Evolutionary conservation across 2,329 filamentous ascomycete genomes (phyloP), one percentile per base, ranked within the genome.

Genomic region (Scedosporium boydii): DNA sequence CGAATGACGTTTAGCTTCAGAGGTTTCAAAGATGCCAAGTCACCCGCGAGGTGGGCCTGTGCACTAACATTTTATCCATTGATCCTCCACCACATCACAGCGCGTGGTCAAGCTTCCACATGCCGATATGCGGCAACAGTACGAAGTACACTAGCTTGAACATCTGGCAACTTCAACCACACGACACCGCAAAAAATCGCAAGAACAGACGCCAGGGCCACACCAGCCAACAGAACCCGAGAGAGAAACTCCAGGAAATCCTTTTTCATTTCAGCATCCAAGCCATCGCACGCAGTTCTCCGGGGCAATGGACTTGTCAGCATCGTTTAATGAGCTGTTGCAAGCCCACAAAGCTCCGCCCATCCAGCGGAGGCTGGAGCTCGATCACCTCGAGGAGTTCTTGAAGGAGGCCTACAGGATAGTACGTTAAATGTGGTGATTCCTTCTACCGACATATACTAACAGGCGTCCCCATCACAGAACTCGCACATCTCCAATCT

Each of bases 321-420:
- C 85, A 44, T 72, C 81, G 55, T 88, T 93, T 76, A 87, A 91
- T 72, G 79, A 87, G 72, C 80, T 88, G 57, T 81, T 93, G 26
- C 81, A 82, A 69, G 76, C 80, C 68, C 83, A 84, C 65, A 76
- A 83, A 73, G 81, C 82, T 55, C 76, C 77, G 29, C 75, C 79
- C 6, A 79, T 82, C 12, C 76, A 70, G 61, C 69, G 69, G 56
- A 69, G 70, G 65, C 79, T 79, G 66, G 77, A 73, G 63, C 68
- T 79, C 58, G 77, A 82, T 66, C 81, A 75, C 68, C 82, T 95
- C 59, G 90, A 97, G 72, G 89, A 89, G 69, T 99, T 98, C 72
- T 79, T 98, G 41, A 92, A 93, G 71, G 93, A 98, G 76, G 95
- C 95, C 61, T 95, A 96, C 76, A 86, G 89, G 72, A 97, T 98